Conservation (phyloP, 345 rosid genomes). For the Eucalyptus rudis region DNA sequence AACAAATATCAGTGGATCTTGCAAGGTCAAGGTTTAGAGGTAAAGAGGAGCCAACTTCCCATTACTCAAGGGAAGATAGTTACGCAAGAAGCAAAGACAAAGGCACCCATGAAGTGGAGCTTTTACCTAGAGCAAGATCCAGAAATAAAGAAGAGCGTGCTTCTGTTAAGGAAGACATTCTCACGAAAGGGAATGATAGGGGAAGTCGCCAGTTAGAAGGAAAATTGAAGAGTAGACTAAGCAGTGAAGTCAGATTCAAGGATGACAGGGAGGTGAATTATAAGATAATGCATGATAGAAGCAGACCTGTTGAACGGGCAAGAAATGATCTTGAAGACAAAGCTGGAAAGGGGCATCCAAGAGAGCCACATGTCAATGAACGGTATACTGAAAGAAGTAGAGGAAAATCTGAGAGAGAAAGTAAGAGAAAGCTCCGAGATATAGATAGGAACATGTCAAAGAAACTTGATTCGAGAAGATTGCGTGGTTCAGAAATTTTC, state of each 20-base stretch:
- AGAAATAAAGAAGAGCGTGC: neutral
- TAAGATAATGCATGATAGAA: slow-evolving; percentile 12
- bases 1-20: slow-evolving; percentile 9
- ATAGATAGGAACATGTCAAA: slow-evolving; percentile 17
- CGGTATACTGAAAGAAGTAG: slow-evolving; percentile 18
- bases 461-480: slow-evolving; percentile 35
- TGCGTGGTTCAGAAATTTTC: slow-evolving; percentile 22
- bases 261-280: neutral
- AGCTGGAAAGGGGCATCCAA: slow-evolving; percentile 31
- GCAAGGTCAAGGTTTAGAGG: slow-evolving; percentile 6
- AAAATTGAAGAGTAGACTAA: slow-evolving; percentile 27
- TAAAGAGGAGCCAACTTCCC: slow-evolving; percentile 9
- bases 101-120: neutral
- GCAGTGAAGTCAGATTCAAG: slow-evolving; percentile 5
- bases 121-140: neutral
- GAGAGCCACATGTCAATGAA: slow-evolving; percentile 27
- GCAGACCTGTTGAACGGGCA: slow-evolving; percentile 10
- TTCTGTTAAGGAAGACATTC: slow-evolving; percentile 5
- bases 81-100: neutral
- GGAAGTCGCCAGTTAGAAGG: slow-evolving; percentile 8
- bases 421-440: slow-evolving; percentile 34
- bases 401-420: slow-evolving; percentile 28
- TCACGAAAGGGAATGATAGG: neutral
- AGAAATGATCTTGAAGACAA: slow-evolving; percentile 15
- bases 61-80: neutral